Evolutionary conservation across 2,329 filamentous ascomycete genomes (phyloP).

Genomic region (Aureobasidium namibiae): DNA sequence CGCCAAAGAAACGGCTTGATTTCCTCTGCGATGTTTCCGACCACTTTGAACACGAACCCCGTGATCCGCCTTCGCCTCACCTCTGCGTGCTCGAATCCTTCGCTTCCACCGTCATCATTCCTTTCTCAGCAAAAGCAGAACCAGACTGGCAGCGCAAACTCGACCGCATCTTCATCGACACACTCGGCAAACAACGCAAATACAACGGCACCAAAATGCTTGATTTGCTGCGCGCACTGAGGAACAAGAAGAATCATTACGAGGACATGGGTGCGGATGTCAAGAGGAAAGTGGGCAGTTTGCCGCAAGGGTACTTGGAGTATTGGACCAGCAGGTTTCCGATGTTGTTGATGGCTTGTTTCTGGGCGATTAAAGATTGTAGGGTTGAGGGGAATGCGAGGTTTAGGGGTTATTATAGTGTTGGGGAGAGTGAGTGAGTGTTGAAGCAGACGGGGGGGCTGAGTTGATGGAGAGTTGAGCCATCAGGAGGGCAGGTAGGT

Average conservation of each 20-base stretch:
- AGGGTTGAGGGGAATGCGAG: slow-evolving; percentile 55
- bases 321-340: slow-evolving; percentile 82
- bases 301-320: slow-evolving; percentile 71
- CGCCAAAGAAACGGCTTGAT: slow-evolving; percentile 73
- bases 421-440: background rate
- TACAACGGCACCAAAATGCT: slow-evolving; percentile 79
- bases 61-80: slow-evolving; percentile 67
- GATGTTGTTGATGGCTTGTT: slow-evolving; percentile 67
- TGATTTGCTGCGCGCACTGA: slow-evolving; percentile 76
- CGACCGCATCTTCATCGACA: slow-evolving; percentile 77
- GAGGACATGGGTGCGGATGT: slow-evolving; percentile 85
- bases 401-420: slow-evolving; percentile 59
- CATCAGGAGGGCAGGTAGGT: too few species aligned
- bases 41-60: slow-evolving; percentile 86
- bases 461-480: too few species aligned
- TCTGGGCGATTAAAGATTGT: slow-evolving; percentile 62
- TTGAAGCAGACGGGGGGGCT: too few species aligned
- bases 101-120: slow-evolving; percentile 26
- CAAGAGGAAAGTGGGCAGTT: slow-evolving; percentile 61
- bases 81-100: slow-evolving; percentile 49
- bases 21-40: slow-evolving; percentile 97
- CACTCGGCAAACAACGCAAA: slow-evolving; percentile 86
- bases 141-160: slow-evolving; percentile 68
- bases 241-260: slow-evolving; percentile 97
- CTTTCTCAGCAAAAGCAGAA: slow-evolving; percentile 43